These are phyloP conservation scores for Panicum hallii DNA, from an alignment of 202 grass and related monocot species.

Conservation along the genomic window DNA sequence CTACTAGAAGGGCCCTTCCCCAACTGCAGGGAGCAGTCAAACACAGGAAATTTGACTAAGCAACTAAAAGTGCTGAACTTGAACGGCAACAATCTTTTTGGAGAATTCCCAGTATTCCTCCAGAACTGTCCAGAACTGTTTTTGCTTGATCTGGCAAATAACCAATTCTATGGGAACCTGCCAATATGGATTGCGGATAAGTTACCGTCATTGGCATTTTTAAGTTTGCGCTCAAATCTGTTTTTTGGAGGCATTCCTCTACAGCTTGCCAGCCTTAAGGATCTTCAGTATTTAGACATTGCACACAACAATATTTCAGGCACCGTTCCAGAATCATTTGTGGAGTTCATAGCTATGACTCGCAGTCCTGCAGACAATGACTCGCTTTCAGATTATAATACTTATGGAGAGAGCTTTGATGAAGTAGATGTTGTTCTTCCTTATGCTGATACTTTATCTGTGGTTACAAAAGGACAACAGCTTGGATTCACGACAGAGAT, in stretches of 20 bases:
- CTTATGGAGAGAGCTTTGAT: not conserved
- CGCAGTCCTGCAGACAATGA: not conserved
- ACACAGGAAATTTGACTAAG: not conserved
- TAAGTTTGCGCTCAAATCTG: conserved; percentile 35
- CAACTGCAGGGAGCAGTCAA: not conserved
- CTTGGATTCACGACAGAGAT: conserved; percentile 1
- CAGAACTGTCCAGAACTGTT: conserved; percentile 2
- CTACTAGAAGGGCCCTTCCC: conserved; percentile 9
- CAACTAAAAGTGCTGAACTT: conserved; percentile 23
- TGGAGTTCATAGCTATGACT: conserved; percentile 11
- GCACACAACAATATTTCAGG: conserved; percentile 40
- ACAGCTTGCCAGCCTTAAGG: not conserved
- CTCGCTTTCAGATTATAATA: not conserved
- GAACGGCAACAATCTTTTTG: conserved; percentile 35
- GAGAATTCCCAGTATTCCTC: conserved; percentile 34
- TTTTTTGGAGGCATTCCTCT: conserved; percentile 33
- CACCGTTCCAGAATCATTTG: conserved; percentile 30
- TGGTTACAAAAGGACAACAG: conserved; percentile 36
- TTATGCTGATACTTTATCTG: not conserved
- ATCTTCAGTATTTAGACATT: conserved; percentile 35
- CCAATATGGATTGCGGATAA: conserved; percentile 28
- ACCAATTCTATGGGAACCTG: conserved; percentile 45
- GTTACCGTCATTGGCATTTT: conserved; percentile 11
- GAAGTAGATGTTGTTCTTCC: not conserved
- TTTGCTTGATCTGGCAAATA: conserved; percentile 44